Conservation (phyloP, 2,329 filamentous ascomycete species). For the Bipolaris victoriae region DNA sequence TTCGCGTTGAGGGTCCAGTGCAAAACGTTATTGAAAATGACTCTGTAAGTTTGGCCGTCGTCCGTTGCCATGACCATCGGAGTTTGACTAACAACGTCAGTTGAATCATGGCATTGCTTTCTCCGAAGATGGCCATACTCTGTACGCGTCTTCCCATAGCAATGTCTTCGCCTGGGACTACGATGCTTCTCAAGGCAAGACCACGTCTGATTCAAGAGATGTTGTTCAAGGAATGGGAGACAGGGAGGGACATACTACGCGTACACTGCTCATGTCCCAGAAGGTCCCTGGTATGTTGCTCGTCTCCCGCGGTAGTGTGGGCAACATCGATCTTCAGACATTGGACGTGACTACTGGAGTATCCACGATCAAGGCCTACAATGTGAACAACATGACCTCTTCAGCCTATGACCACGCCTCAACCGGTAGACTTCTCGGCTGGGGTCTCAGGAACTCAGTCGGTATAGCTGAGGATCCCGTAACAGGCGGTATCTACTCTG, state of each 20-base stretch:
- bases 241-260: conserved; percentile 64
- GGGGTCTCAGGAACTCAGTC: conserved; percentile 76
- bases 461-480: conserved; percentile 69
- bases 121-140: conserved; percentile 56
- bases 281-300: conserved; percentile 64
- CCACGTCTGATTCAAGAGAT: conserved; percentile 57
- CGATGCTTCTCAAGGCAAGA: conserved; percentile 56
- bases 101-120: conserved; percentile 61
- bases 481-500: conserved; percentile 59
- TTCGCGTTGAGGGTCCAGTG: conserved; percentile 31
- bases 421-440: conserved; percentile 61
- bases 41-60: conserved; percentile 31
- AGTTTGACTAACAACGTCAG: conserved; percentile 22
- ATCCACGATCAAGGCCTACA: conserved; percentile 71
- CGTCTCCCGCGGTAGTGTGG: conserved; percentile 68
- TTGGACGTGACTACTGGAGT: conserved; percentile 61
- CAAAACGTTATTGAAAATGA: conserved; percentile 36
- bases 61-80: not conserved
- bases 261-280: conserved; percentile 68
- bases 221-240: conserved; percentile 68
- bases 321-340: conserved; percentile 66
- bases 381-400: conserved; percentile 53
- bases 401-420: conserved; percentile 58
- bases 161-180: conserved; percentile 71
- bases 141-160: conserved; percentile 63